Evolutionary conservation across 2,329 filamentous ascomycete species (phyloP).

Genomic region (Fusarium denticulatum): DNA sequence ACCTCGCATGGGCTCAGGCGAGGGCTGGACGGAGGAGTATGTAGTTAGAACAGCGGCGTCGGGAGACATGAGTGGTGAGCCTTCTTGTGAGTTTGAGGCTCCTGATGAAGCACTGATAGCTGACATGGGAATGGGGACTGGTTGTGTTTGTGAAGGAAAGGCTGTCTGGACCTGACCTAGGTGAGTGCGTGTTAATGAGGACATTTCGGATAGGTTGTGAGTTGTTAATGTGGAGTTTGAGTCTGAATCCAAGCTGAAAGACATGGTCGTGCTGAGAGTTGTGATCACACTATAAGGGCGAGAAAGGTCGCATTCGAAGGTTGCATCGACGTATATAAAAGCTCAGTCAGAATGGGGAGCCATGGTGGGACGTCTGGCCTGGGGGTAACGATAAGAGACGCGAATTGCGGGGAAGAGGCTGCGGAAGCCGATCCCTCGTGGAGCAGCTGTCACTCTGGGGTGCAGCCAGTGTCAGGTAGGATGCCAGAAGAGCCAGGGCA

Average conservation of each 20-base stretch:
- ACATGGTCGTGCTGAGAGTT: constrained; percentile 37
- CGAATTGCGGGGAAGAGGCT: constrained; percentile 42
- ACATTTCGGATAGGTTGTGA: constrained; percentile 52
- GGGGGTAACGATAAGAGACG: constrained; percentile 38
- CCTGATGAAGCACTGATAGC: constrained; percentile 66
- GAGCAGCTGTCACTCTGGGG: constrained; percentile 41
- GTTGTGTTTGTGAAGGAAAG: constrained; percentile 51
- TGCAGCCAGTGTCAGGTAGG: constrained; percentile 35
- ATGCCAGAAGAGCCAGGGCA: constrained; percentile 32
- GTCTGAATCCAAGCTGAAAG: constrained; percentile 40
- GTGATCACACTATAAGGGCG: constrained; percentile 38
- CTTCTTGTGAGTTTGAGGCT: constrained; percentile 64
- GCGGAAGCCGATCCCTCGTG: constrained; percentile 41
- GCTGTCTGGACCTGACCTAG: constrained; percentile 61
- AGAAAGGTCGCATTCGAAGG: constrained; percentile 44
- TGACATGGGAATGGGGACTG: constrained; percentile 57
- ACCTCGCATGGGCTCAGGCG: constrained; percentile 70
- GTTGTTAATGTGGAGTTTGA: constrained; percentile 36
- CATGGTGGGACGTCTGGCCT: constrained; percentile 48
- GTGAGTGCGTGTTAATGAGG: constrained; percentile 52
- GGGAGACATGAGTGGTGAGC: constrained; percentile 67
- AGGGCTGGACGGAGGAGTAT: constrained; percentile 72
- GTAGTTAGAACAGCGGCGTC: constrained; percentile 63
- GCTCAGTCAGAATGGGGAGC: constrained; percentile 46
- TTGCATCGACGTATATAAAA: constrained; percentile 53